These are phyloP conservation scores for Cladosporium sp. DNA, from an alignment of 2,329 filamentous ascomycete genomes.

Conservation along the genomic window DNA sequence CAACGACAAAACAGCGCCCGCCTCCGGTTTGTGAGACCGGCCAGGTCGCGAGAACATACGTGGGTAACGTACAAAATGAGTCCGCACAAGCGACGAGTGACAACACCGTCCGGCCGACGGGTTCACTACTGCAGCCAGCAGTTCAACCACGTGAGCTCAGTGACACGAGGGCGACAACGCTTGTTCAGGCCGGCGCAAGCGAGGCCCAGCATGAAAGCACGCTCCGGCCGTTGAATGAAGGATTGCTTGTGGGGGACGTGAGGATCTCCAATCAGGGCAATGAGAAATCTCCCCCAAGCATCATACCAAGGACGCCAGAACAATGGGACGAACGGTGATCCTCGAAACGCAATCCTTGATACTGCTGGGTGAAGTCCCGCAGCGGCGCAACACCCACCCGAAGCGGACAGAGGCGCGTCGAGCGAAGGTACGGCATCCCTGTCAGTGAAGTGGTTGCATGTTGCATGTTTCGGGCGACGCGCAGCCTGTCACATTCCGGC, in stretches of 20 bases:
- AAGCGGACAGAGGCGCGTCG: not conserved
- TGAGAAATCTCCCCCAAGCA: too few species aligned
- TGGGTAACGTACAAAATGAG: not conserved
- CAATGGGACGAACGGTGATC: not conserved
- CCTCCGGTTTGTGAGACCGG: not conserved
- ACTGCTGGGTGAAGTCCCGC: not conserved
- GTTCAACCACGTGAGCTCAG: slow-evolving; percentile 9
- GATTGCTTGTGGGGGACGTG: too few species aligned
- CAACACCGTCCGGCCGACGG: not conserved
- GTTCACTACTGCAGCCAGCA: slow-evolving; percentile 1
- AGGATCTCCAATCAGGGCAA: not conserved
- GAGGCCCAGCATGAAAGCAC: not conserved
- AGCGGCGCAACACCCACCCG: not conserved
- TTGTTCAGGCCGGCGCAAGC: slow-evolving; percentile 3
- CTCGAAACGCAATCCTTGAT: not conserved
- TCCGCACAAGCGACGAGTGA: slow-evolving; percentile 5
- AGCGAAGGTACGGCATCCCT: not conserved
- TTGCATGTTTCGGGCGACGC: slow-evolving; percentile 1
- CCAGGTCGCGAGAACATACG: too few species aligned
- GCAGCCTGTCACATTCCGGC: slow-evolving; percentile 1
- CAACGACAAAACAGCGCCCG: slow-evolving; percentile 3
- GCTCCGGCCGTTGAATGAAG: too few species aligned
- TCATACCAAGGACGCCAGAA: not conserved
- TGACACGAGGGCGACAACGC: not conserved
- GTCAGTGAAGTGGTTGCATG: too few species aligned